phyloP scores from a whole-genome alignment of 192 early-diverging fungal genomes.

The Coemansia sp. region DNA sequence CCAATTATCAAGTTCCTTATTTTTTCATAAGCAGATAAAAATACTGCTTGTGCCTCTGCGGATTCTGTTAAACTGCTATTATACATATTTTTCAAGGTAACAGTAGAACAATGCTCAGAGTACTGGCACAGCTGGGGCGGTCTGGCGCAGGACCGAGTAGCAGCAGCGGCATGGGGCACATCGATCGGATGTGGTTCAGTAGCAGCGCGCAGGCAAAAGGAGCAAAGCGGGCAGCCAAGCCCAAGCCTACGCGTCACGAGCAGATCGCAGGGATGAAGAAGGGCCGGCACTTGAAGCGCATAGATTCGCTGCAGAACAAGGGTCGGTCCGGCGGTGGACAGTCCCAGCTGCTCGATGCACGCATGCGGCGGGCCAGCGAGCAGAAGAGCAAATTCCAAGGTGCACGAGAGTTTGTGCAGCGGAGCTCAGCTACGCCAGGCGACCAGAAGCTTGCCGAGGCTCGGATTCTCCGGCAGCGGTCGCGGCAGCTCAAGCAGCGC shows the following conservation, averaged over 20 bases:
- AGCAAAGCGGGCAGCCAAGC: constrained; percentile 3
- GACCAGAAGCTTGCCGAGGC: constrained; percentile 34
- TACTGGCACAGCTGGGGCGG: background rate
- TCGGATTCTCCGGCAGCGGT: constrained; percentile 36
- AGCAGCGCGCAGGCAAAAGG: constrained; percentile 7
- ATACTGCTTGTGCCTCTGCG: background rate
- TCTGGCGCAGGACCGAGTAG: background rate
- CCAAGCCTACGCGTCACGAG: constrained; percentile 16
- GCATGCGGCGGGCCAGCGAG: constrained; percentile 35
- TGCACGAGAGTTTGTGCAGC: constrained; percentile 33
- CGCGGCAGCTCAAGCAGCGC: constrained; percentile 26
- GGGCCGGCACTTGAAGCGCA: constrained; percentile 20
- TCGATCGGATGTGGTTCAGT: background rate
- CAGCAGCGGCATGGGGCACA: background rate
- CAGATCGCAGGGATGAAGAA: constrained; percentile 22
- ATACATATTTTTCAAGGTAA: too few species aligned
- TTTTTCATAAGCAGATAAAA: too few species aligned
- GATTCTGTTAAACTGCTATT: background rate
- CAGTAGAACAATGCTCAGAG: background rate
- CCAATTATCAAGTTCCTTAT: too few species aligned
- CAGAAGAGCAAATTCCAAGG: constrained; percentile 27
- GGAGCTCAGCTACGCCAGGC: constrained; percentile 10
- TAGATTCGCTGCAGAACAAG: constrained; percentile 16
- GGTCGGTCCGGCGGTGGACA: constrained; percentile 38
- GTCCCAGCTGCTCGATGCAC: constrained; percentile 32